These are phyloP conservation scores for Pneumocystis wakefieldiae DNA, from an alignment of 1,139 yeast genomes.

Conservation along the genomic window DNA sequence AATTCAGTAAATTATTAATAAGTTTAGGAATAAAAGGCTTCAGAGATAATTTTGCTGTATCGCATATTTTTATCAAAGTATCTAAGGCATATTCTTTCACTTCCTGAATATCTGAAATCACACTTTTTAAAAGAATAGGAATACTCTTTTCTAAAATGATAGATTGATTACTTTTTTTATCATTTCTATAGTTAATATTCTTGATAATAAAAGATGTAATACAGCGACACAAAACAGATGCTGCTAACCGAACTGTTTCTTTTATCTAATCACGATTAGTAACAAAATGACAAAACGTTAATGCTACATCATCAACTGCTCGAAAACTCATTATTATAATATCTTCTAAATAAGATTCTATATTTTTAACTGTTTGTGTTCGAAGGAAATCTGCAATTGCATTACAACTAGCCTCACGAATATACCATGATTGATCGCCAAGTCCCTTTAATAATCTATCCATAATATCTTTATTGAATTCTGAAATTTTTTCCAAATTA, in stretches of 20 bases:
- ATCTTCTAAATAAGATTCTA: slow-evolving; percentile 39
- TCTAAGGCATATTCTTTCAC: slow-evolving; percentile 62
- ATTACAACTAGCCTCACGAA: slow-evolving; percentile 71
- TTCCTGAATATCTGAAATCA: slow-evolving; percentile 77
- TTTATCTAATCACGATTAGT: slow-evolving; percentile 30
- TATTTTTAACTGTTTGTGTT: slow-evolving; percentile 36
- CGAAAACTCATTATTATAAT: slow-evolving; percentile 86
- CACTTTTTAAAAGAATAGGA: slow-evolving; percentile 63
- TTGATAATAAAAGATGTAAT: slow-evolving; percentile 51
- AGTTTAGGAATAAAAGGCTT: slow-evolving; percentile 55
- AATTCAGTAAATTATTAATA: slow-evolving; percentile 48
- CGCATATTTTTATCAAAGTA: slow-evolving; percentile 55
- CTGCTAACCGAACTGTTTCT: slow-evolving; percentile 81
- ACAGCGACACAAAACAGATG: slow-evolving; percentile 49
- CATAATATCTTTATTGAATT: slow-evolving; percentile 44
- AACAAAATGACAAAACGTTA: neutral
- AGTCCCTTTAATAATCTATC: slow-evolving; percentile 52
- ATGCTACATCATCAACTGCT: slow-evolving; percentile 61
- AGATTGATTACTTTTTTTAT: neutral
- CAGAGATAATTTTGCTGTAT: slow-evolving; percentile 44
- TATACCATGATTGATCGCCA: slow-evolving; percentile 85
- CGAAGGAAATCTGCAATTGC: slow-evolving; percentile 63
- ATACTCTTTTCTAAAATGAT: slow-evolving; percentile 43
- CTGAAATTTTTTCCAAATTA: slow-evolving; percentile 38
- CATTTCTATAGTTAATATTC: slow-evolving; percentile 29